phyloP scores from a whole-genome alignment of 2,329 filamentous ascomycete species.

The Paramyrothecium sp. region DNA sequence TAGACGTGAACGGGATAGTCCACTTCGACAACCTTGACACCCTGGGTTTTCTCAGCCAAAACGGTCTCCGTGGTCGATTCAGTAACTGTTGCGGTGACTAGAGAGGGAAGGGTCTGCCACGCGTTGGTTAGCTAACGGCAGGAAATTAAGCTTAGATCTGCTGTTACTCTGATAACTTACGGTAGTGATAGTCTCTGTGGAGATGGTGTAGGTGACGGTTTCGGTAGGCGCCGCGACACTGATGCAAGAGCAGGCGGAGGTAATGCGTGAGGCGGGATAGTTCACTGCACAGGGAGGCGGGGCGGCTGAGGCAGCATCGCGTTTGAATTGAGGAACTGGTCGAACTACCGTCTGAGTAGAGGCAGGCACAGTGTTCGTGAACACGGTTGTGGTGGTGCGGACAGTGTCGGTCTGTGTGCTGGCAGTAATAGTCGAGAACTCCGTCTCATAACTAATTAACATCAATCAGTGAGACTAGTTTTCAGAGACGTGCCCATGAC shows the following conservation, averaged over 20 bases:
- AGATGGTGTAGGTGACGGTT: neutral
- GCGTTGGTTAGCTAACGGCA: neutral
- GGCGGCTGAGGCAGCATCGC: neutral
- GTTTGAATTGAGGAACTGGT: neutral
- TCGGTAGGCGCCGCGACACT: neutral
- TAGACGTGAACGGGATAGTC: neutral
- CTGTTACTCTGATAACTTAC: neutral
- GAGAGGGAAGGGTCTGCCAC: neutral
- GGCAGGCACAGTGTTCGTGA: neutral
- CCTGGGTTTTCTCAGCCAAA: neutral
- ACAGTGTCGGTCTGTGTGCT: neutral
- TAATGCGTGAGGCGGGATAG: neutral
- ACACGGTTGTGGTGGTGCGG: neutral
- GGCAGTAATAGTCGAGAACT: neutral
- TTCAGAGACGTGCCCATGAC: neutral
- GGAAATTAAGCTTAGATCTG: neutral
- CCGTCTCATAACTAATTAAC: neutral
- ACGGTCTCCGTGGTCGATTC: neutral
- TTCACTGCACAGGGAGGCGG: neutral
- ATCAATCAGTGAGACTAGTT: neutral
- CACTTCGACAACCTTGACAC: neutral
- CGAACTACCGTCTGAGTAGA: neutral
- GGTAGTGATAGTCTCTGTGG: neutral
- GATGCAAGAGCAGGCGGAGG: conserved; percentile 1
- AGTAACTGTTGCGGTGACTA: neutral